A percentile compares a stretch with the other conserved stretches of the same genome.
Conservation (phyloP, 768 basidiomycete species). For the Pleurotus pulmonarius region DNA sequence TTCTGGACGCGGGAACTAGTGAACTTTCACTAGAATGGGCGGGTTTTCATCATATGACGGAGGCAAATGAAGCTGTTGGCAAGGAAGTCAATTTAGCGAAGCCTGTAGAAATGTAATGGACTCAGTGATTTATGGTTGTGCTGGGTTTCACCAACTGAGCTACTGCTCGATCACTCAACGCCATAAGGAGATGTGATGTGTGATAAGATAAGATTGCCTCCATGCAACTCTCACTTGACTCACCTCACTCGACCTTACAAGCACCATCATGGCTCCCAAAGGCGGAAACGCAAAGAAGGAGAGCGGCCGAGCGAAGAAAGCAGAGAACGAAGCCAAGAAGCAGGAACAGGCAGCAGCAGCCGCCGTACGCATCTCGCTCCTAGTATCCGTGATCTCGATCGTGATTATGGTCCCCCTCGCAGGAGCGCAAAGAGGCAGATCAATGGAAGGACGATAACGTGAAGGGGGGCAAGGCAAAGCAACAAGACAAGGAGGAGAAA, state of each 20-base stretch:
- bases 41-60: too few species aligned
- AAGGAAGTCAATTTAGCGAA: too few species aligned
- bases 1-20: too few species aligned
- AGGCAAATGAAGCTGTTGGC: too few species aligned
- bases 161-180: neutral
- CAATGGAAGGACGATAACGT: conserved; percentile 61
- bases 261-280: conserved; percentile 71
- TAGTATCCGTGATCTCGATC: conserved; percentile 1
- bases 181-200: too few species aligned
- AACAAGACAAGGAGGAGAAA: conserved; percentile 78
- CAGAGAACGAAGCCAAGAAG: conserved; percentile 86
- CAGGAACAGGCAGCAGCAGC: conserved; percentile 55
- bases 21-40: too few species aligned
- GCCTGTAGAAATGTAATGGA: too few species aligned
- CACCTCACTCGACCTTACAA: too few species aligned
- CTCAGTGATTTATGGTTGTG: too few species aligned
- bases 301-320: conserved; percentile 84
- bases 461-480: conserved; percentile 56
- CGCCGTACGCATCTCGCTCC: conserved; percentile 37
- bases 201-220: too few species aligned
- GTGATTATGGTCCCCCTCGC: neutral
- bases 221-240: too few species aligned
- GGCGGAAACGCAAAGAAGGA: conserved; percentile 93
- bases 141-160: neutral
- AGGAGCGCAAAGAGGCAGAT: conserved; percentile 73